Evolutionary conservation across 192 early-diverging fungal genomes (phyloP), one percentile per base, ranked within the genome.

Genomic region (Entomortierella chlamydospora): DNA sequence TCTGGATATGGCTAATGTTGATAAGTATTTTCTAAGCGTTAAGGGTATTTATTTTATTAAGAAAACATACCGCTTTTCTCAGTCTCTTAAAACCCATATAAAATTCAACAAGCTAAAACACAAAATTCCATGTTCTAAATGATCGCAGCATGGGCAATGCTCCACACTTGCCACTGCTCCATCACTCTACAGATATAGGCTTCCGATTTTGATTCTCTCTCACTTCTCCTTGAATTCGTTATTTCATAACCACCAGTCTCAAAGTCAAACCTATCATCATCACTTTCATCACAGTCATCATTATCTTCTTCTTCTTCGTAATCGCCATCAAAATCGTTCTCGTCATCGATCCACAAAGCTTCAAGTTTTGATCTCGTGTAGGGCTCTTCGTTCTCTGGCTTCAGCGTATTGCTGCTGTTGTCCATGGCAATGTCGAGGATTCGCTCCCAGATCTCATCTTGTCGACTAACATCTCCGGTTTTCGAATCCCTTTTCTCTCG

Each of bases 111-210:
- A n/a, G n/a, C n/a, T n/a, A n/a, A n/a, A n/a, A n/a, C n/a, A n/a
- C n/a, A n/a, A n/a, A n/a, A n/a, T n/a, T 47, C 20, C 15, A 12
- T 12, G 2, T 47, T 11, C 8, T 47, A 47, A 47, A 20, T 47
- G 15, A 6, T 41, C 39, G 45, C 45, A 12, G 45, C 12, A 17
- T 57, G 55, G 18, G 55, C 55, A 57, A 20, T 2, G 17, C 30
- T 57, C 55, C 55, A 57, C 4, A 8, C 55, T 28, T 57, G 29
- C 55, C 55, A 57, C 5, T 34, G 29, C 9, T 57, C 55, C 55
- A 57, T 20, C 20, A 57, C 55, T n/a, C 29, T 57, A 7, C 31
- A 34, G 31, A 57, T 57, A 57, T 57, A 11, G 6, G 30, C 29
- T 2, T 57, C 55, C 9, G 28, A n/a, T n/a, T 34, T 33, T 15